phyloP scores from a whole-genome alignment of 2,329 filamentous ascomycete species.

The Fusarium nanum region DNA sequence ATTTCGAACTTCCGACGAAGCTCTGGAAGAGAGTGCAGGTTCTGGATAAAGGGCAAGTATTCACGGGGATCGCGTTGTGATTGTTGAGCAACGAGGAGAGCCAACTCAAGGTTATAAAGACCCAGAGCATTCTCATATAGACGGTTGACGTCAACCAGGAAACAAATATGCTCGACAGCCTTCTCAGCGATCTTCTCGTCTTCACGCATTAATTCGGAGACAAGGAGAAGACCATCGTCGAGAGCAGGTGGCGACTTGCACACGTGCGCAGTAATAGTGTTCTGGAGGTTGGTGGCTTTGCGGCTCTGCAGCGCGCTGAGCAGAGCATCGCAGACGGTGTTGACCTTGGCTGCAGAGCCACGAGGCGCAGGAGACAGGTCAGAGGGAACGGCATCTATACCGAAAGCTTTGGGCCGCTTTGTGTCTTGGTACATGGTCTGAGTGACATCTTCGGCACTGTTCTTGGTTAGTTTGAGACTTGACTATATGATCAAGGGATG shows the following conservation, averaged over 20 bases:
- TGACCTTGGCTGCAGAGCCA: slow-evolving; percentile 72
- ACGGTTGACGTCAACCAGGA: slow-evolving; percentile 91
- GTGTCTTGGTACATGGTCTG: slow-evolving; percentile 95
- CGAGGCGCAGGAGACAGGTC: slow-evolving; percentile 30
- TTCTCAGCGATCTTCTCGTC: slow-evolving; percentile 81
- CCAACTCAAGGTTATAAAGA: slow-evolving; percentile 90
- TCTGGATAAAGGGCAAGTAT: slow-evolving; percentile 94
- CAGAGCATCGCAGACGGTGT: slow-evolving; percentile 88
- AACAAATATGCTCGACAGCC: slow-evolving; percentile 96
- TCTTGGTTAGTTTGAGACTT: slow-evolving; percentile 45
- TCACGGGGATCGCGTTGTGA: slow-evolving; percentile 95
- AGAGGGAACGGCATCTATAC: slow-evolving; percentile 3
- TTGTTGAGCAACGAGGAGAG: slow-evolving; percentile 91
- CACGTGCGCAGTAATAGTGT: slow-evolving; percentile 92
- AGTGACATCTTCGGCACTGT: slow-evolving; percentile 88
- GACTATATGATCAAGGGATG: background rate
- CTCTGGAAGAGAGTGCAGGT: slow-evolving; percentile 78
- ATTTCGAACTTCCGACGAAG: slow-evolving; percentile 83
- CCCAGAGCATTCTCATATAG: slow-evolving; percentile 92
- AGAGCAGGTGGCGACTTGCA: slow-evolving; percentile 93
- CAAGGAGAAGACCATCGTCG: slow-evolving; percentile 82
- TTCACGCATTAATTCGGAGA: slow-evolving; percentile 77
- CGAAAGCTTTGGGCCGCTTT: slow-evolving; percentile 55
- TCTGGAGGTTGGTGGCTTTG: slow-evolving; percentile 78
- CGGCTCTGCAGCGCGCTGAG: slow-evolving; percentile 73